Evolutionary conservation across 352 stramenopile genomes (phyloP).

Genomic region (Globisporangium sylvaticum): DNA sequence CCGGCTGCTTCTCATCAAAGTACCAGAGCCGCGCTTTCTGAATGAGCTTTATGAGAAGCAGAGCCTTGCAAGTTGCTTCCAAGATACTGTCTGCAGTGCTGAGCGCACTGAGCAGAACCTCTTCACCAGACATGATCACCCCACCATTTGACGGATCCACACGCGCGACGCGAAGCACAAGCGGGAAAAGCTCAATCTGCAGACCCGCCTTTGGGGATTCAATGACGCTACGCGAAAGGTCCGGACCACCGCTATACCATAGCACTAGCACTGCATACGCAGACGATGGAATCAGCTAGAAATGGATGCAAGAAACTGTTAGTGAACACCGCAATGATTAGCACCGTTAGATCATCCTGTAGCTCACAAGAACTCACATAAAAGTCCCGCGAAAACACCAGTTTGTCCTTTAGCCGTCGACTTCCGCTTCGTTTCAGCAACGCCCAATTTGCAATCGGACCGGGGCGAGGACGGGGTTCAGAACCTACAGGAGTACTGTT

Average conservation of each 20-base stretch:
- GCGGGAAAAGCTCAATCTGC: constrained; percentile 73
- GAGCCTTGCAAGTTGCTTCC: constrained; percentile 64
- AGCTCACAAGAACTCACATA: constrained; percentile 47
- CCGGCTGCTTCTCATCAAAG: constrained; percentile 66
- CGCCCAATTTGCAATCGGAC: constrained; percentile 79
- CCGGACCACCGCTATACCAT: constrained; percentile 79
- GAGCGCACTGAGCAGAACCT: constrained; percentile 61
- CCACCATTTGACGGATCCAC: constrained; percentile 65
- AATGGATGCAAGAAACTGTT: not conserved
- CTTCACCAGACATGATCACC: constrained; percentile 77
- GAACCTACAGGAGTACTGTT: too few relatives aligned
- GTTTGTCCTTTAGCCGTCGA: constrained; percentile 66
- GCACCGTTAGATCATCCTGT: not conserved
- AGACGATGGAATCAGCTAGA: constrained; percentile 58
- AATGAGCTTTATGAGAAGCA: constrained; percentile 67
- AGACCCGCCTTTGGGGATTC: constrained; percentile 32
- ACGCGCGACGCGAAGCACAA: constrained; percentile 73
- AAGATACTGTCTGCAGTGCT: constrained; percentile 61
- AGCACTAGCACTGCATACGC: constrained; percentile 63
- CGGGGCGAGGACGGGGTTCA: constrained; percentile 31
- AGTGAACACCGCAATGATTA: not conserved
- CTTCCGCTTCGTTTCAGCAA: constrained; percentile 73
- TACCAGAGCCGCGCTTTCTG: constrained; percentile 80
- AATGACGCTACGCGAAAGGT: constrained; percentile 57
- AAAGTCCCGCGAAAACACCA: constrained; percentile 70